Conservation (phyloP, 352 stramenopile species). For the Phytophthora tentaculata region DNA sequence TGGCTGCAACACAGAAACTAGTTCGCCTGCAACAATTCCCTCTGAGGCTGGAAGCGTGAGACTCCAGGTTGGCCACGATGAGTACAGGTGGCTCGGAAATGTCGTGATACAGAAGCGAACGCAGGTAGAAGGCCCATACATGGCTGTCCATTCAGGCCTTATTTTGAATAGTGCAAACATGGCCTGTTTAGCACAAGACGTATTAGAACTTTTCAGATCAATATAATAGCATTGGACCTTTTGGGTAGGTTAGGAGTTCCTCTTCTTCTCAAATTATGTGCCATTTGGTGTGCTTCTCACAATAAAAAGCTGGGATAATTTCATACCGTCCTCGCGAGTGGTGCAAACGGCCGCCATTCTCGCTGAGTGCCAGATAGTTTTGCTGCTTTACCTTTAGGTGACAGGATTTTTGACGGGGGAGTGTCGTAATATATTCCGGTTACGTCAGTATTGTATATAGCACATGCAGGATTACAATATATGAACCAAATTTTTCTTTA, state of each 20-base stretch:
- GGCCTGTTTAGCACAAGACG: not conserved
- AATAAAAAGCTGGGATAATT: conserved; percentile 20
- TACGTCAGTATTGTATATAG: conserved; percentile 8
- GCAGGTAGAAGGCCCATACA: conserved; percentile 18
- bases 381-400: conserved; percentile 6
- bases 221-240: conserved; percentile 10
- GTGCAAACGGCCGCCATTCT: conserved; percentile 20
- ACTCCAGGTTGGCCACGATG: conserved; percentile 16
- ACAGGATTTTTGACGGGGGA: conserved; percentile 4
- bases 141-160: conserved; percentile 24
- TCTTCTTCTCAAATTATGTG: conserved; percentile 17
- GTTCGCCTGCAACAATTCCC: not conserved
- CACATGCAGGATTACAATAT: conserved; percentile 9
- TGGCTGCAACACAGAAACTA: not conserved
- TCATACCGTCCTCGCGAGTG: conserved; percentile 3
- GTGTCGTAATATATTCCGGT: conserved; percentile 18
- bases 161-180: conserved; percentile 22
- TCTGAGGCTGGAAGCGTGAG: not conserved
- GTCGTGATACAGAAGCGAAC: conserved; percentile 9
- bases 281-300: conserved; percentile 7
- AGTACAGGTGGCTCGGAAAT: conserved; percentile 15
- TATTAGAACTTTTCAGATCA: not conserved
- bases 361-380: conserved; percentile 15
- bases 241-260: conserved; percentile 9
- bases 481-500: conserved; percentile 5